Evolutionary conservation across 495 filamentous ascomycete species (phyloP), one percentile per base, ranked within the genome.

Genomic region (Penicillium odoratum): DNA sequence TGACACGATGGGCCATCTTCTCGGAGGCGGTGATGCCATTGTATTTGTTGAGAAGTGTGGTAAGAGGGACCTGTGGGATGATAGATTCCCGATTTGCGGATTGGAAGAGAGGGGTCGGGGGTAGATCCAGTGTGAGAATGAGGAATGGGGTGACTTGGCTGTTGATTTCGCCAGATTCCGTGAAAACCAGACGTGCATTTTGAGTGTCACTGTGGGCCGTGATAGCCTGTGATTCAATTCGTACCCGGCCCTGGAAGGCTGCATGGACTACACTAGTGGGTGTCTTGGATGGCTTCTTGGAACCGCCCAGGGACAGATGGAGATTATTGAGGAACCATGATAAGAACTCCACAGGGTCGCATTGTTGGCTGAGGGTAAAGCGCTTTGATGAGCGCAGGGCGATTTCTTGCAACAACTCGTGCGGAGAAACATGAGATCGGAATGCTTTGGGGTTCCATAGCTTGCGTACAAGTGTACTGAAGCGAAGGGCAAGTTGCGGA

Each of bases 391-490:
- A 97, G 40, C 85, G 86, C 21, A 97, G 76, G 11, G 92, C 90
- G 62, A 99, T 88, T 73, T 98, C 93, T 69, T 98, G 94, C 3
- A 99, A 83, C 15, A 99, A 83, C 65, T 99, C 94, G 76, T 99
- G 94, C 0, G 94, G 94, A 7, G 93, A 97, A 40, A 99, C 94
- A 74, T 99, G 94, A 10, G 88, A 87, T 71, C 96, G 94, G 81
- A 99, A 99, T 40, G 94, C 94, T 60, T 89, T 88, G 6, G 92
- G 90, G 61, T 99, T 99, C 94, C 94, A 99, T 56, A 99, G 88
- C 75, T 99, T 99, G 60, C 94, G 89, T 49, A 97, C 87, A 47
- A 99, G 81, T 46, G 93, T 94, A 42, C 89, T 88, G 62, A 94
- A 92, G 30, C 95, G 88, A 67, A 97, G 80, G 13, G 79, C 84